Evolutionary conservation across 1,139 yeast genomes (phyloP).

Genomic region (Yamadazyma sp.): DNA sequence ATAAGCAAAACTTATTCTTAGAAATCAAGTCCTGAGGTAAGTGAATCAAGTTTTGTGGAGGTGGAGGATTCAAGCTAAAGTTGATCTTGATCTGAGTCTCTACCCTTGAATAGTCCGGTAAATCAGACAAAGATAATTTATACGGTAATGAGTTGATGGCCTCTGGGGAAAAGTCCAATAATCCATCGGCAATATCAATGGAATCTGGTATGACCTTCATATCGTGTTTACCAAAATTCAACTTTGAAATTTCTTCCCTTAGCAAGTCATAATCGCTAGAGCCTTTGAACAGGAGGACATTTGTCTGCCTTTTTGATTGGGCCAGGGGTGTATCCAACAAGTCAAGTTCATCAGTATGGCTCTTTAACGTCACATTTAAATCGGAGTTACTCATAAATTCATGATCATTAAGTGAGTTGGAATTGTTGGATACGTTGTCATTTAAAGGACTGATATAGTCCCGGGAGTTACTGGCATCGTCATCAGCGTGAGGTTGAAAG

Average conservation of each 20-base stretch:
- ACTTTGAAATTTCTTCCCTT: constrained; percentile 51
- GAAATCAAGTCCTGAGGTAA: constrained; percentile 86
- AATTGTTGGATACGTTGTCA: constrained; percentile 2
- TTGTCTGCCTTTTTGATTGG: background rate
- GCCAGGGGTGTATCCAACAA: background rate
- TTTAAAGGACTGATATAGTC: constrained; percentile 8
- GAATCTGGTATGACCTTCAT: constrained; percentile 41
- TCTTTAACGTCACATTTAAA: background rate
- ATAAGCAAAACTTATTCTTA: constrained; percentile 74
- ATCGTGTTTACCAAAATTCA: constrained; percentile 54
- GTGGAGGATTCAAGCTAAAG: constrained; percentile 68
- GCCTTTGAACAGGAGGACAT: background rate
- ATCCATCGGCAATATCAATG: constrained; percentile 30
- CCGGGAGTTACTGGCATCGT: background rate
- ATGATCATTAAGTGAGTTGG: constrained; percentile 4
- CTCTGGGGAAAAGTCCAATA: constrained; percentile 38
- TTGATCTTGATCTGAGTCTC: constrained; percentile 90
- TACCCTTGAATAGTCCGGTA: constrained; percentile 83
- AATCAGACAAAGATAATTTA: constrained; percentile 53
- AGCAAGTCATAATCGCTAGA: constrained; percentile 40
- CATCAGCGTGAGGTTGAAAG: background rate
- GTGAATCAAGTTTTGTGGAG: constrained; percentile 68
- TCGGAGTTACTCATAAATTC: constrained; percentile 2
- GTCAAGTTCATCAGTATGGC: constrained; percentile 1
- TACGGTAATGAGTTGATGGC: constrained; percentile 54